Conservation (phyloP, 148 eudicot genomes). For the Tetragonia tetragonoides region DNA sequence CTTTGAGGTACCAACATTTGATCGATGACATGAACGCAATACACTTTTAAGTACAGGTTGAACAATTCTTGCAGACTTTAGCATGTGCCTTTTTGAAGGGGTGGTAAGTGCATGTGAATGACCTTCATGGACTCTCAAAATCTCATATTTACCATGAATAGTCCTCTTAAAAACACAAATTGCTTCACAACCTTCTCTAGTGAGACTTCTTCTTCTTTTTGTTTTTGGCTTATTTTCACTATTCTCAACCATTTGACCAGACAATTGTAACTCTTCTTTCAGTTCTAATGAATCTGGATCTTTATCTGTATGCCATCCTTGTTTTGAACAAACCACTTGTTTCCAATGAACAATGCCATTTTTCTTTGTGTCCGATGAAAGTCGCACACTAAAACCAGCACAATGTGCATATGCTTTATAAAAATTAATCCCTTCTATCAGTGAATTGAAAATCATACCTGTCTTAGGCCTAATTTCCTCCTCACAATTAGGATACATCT, state of each 20-base stretch:
- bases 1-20: too few species aligned
- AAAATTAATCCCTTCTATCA: neutral
- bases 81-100: neutral
- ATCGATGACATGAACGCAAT: neutral
- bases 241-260: neutral
- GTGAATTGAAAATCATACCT: neutral
- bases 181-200: conserved; percentile 5
- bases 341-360: neutral
- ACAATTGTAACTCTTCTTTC: neutral
- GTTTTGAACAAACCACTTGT: neutral
- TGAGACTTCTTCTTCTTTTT: conserved; percentile 3
- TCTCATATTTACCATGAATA: neutral
- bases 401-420: neutral
- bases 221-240: neutral
- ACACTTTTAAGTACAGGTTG: neutral
- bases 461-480: neutral
- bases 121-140: neutral
- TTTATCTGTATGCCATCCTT: neutral
- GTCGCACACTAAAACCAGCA: conserved; percentile 1
- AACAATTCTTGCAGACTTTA: neutral
- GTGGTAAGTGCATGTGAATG: neutral
- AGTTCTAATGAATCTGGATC: neutral
- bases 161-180: neutral
- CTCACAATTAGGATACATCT: neutral
- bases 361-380: neutral